Base-by-base conservation (phyloP, 176 grass and related monocot genomes). In the Oryza longistaminata region DNA sequence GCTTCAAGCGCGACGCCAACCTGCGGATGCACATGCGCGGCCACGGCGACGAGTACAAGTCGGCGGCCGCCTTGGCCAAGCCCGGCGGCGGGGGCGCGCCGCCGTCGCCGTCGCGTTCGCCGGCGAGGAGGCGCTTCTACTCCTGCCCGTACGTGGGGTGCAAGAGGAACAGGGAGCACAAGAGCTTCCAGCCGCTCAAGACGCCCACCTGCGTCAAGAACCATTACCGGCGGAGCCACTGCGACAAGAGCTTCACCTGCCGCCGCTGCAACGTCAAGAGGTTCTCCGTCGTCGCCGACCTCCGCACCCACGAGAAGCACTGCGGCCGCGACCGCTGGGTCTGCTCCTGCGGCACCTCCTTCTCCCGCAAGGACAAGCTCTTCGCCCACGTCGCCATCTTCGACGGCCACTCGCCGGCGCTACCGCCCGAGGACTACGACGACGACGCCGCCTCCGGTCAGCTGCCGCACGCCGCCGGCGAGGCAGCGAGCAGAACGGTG, bases 1-100 rank as follows among this genome's bases (percentile, higher is more conserved):
- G 93, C 3, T 99, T 99, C 91, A 99, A 99, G 93, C 96, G 96
- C 66, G 96, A 99, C 66, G 96, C 96, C 66, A 99, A 99, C 89
- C 89, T 99, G 84, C 87, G 91, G 13, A 99, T 99, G 96, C 96
- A 99, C 93, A 99, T 99, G 96, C 88, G 96, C 44, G 96, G 91
- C 61, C 96, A 99, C 67, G 96, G 93, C 35, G 88, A 96, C 24
- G 85, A 87, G 83, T 96, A 94, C 93, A 96, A 91, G 83, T 87
- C 86, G 9, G 77, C 92, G 22, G 89, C 91, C 3, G 84, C 91
- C 34, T 91, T 98, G 48, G 92, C 91, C 77, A 90, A 83, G 73
- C 91, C 89, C 29, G 40, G 52, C 66, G 46, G 52, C 48, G 43
- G 33, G 58, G 55, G 46, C 55, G 3, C 75, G 7, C 19, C 48